These are phyloP conservation scores for Haplographium delicatum DNA, from an alignment of 495 filamentous ascomycete genomes.

Conservation along the genomic window DNA sequence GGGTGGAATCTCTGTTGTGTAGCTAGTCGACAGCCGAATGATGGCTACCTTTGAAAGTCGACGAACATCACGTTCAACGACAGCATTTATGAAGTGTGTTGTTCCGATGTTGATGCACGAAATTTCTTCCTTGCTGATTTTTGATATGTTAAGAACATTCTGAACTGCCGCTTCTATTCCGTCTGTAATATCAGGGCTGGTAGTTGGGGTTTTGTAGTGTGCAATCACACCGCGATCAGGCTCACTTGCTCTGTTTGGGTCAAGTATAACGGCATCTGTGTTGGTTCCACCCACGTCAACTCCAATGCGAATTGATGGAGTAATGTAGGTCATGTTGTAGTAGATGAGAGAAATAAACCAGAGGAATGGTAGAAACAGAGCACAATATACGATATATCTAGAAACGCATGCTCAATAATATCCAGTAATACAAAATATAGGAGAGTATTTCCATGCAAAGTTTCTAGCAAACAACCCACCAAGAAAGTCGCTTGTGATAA, in stretches of 20 bases:
- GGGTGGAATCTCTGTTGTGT: slow-evolving; percentile 37
- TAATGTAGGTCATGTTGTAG: too few relatives aligned
- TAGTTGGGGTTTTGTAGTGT: slow-evolving; percentile 18
- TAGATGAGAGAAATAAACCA: too few relatives aligned
- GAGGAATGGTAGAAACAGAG: too few relatives aligned
- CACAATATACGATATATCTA: too few relatives aligned
- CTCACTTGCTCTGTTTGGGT: slow-evolving; percentile 37
- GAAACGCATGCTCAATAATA: too few relatives aligned
- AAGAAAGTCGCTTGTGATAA: too few relatives aligned
- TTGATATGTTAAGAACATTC: slow-evolving; percentile 18
- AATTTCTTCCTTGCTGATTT: slow-evolving; percentile 34
- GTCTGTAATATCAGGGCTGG: slow-evolving; percentile 33
- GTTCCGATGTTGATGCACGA: slow-evolving; percentile 38
- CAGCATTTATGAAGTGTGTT: slow-evolving; percentile 43
- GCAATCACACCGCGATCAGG: not conserved
- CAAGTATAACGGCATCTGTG: slow-evolving; percentile 10
- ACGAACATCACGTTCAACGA: slow-evolving; percentile 38
- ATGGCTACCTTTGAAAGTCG: slow-evolving; percentile 40
- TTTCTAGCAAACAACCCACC: too few relatives aligned
- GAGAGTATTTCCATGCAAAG: too few relatives aligned
- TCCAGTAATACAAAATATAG: too few relatives aligned
- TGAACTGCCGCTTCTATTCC: slow-evolving; percentile 27
- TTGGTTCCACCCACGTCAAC: slow-evolving; percentile 4
- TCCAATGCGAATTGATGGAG: not conserved
- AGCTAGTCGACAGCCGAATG: slow-evolving; percentile 38